Evolutionary conservation across 2,329 filamentous ascomycete genomes (phyloP).

Genomic region (Neonectria neomacrospora): DNA sequence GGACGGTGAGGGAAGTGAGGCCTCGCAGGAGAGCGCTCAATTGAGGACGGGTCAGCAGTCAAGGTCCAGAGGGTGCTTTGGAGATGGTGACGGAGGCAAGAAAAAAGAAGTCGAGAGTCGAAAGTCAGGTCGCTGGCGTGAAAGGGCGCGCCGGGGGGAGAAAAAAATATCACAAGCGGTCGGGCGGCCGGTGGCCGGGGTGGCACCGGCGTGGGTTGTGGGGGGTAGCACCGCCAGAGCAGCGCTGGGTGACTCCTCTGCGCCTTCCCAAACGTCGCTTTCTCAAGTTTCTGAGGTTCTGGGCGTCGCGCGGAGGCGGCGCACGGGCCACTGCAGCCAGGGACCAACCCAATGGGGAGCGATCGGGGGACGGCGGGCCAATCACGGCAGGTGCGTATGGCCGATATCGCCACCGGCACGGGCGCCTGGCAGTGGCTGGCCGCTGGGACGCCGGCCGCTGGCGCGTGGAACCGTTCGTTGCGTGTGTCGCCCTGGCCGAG

Average conservation of each 20-base stretch:
- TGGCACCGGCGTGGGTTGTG: slow-evolving; percentile 35
- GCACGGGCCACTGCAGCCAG: slow-evolving; percentile 31
- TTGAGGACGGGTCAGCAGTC: slow-evolving; percentile 28
- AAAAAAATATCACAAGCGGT: slow-evolving; percentile 37
- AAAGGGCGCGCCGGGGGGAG: slow-evolving; percentile 32
- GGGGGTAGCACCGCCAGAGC: slow-evolving; percentile 30
- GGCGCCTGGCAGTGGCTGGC: slow-evolving; percentile 35
- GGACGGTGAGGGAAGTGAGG: slow-evolving; percentile 9
- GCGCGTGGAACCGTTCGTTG: slow-evolving; percentile 12
- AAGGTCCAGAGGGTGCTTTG: slow-evolving; percentile 12
- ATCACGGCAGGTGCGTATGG: slow-evolving; percentile 31
- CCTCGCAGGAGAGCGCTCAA: slow-evolving; percentile 28
- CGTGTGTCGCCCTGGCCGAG: slow-evolving; percentile 6
- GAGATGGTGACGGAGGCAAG: slow-evolving; percentile 24
- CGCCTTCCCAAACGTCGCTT: slow-evolving; percentile 15
- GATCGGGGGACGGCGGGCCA: slow-evolving; percentile 23
- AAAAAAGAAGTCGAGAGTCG: slow-evolving; percentile 21
- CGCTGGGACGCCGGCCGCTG: slow-evolving; percentile 10
- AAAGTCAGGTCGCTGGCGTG: slow-evolving; percentile 23
- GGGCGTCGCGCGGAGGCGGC: slow-evolving; percentile 8
- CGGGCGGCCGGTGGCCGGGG: slow-evolving; percentile 38
- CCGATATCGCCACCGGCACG: slow-evolving; percentile 42
- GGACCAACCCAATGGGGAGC: slow-evolving; percentile 21
- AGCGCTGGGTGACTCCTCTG: slow-evolving; percentile 28
- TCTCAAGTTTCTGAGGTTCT: slow-evolving; percentile 5